phyloP scores from a whole-genome alignment of 176 grass and related monocot species.

The Bonia amplexicaulis region DNA sequence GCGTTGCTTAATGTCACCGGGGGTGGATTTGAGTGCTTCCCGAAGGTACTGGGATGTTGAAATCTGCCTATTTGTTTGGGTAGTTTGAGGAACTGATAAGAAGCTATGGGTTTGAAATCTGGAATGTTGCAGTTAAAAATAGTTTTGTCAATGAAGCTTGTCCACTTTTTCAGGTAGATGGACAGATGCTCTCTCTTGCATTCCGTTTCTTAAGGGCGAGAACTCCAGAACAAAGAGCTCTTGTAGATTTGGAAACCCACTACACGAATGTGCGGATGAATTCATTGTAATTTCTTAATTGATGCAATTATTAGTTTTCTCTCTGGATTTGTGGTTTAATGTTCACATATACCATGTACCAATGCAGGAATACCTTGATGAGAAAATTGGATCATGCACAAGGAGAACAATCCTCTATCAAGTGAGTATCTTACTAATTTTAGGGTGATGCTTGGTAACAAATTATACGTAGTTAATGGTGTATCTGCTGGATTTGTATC shows the following conservation, averaged over 20 bases:
- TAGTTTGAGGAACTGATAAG: neutral
- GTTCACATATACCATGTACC: neutral
- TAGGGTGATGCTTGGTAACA: neutral
- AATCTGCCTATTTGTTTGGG: neutral
- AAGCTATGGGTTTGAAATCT: neutral
- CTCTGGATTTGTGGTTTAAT: neutral
- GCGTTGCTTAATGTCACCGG: slow-evolving; percentile 95
- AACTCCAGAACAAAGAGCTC: slow-evolving; percentile 88
- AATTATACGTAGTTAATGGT: neutral
- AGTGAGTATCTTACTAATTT: slow-evolving; percentile 48
- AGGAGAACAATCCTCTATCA: slow-evolving; percentile 80
- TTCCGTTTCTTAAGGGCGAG: slow-evolving; percentile 91
- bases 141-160: neutral
- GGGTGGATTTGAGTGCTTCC: slow-evolving; percentile 89
- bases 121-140: neutral
- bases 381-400: slow-evolving; percentile 67
- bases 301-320: neutral
- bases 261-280: slow-evolving; percentile 68
- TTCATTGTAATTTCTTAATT: neutral
- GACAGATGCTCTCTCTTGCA: slow-evolving; percentile 81
- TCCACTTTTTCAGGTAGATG: slow-evolving; percentile 58
- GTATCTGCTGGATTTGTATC: neutral
- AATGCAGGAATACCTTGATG: slow-evolving; percentile 91
- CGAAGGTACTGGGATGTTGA: slow-evolving; percentile 56
- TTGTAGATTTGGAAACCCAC: slow-evolving; percentile 89